Base-by-base conservation (phyloP, 164 flowering plant species). In the Paratinospora sagittata region DNA sequence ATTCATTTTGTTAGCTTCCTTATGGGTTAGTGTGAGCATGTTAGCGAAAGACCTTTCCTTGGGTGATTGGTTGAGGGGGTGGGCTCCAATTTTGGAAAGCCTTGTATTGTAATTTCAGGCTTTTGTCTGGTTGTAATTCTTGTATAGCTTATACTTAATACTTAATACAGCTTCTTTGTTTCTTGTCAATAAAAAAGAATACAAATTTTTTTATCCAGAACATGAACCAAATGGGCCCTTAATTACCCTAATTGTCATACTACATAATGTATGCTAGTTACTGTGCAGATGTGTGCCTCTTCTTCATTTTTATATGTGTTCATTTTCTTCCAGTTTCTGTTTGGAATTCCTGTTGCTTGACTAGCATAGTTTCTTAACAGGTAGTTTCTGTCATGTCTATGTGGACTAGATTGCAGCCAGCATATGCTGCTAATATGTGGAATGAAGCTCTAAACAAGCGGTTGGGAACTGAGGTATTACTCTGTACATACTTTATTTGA, bases 381-480 rank as follows among this genome's bases (percentile, higher is more conserved):
- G 97, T 96, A n/a, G 74, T 86, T 82, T 96, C 99, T 86, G 84
- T 91, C 81, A 96, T 93, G 98, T 93, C 97, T 70, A 93, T 96
- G 98, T 96, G 99, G 99, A 85, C 98, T 27, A 88, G 98, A 78
- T 37, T 96, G 84, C 99, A 96, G 87, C 99, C 99, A 69, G 84
- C 90, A 12, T 96, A 96, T 81, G 99, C 99, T 81, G 99, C 98
- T 73, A 96, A 96, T 78, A 96, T 96, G 98, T 96, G 98, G 98
- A 96, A 96, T 79, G 99, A 96, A 81, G 99, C 99, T 65, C 81
- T 96, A 10, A 96, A 96, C 73, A 96, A 87, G 84, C 84, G 99
- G 36, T 89, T 96, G 69, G 99, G 90, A 23, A 96, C 99, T 34
- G 92, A 93, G 98, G 99, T 96, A 80, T 55, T 55, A 21, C 61